These are phyloP conservation scores for Carex scoparia DNA, from an alignment of 176 grass and related monocot genomes.

Conservation along the genomic window DNA sequence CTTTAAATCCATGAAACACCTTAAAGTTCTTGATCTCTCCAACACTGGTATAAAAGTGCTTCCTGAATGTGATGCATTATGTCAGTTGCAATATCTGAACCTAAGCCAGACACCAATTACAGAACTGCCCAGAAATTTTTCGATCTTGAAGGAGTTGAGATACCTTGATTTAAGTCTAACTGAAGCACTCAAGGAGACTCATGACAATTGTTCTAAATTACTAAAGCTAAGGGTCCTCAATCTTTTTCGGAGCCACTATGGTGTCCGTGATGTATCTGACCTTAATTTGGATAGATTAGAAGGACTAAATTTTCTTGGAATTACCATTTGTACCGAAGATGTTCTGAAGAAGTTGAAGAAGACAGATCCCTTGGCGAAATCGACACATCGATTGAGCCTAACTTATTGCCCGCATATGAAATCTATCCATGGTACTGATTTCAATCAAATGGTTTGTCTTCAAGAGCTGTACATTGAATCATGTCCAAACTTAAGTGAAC, in stretches of 20 bases:
- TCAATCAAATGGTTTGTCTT: conserved; percentile 27
- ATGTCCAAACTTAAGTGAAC: conserved; percentile 19
- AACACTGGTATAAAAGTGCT: conserved; percentile 22
- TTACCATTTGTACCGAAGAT: conserved; percentile 32
- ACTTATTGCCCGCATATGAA: conserved; percentile 12
- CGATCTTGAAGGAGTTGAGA: conserved; percentile 20
- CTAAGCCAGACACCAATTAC: conserved; percentile 21
- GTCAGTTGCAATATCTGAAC: conserved; percentile 20
- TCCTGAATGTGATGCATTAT: conserved; percentile 18
- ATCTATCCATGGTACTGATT: conserved; percentile 14
- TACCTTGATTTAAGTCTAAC: conserved; percentile 32
- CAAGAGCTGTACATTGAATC: conserved; percentile 29
- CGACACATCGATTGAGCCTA: conserved; percentile 22
- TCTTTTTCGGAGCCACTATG: conserved; percentile 30
- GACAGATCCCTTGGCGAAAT: conserved; percentile 30
- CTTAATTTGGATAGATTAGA: conserved; percentile 26
- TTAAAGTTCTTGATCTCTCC: conserved; percentile 38
- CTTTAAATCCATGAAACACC: conserved; percentile 14
- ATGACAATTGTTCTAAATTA: conserved; percentile 30
- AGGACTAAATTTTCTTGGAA: conserved; percentile 23
- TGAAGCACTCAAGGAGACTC: not conserved
- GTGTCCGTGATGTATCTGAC: conserved; percentile 16
- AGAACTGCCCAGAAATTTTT: conserved; percentile 5
- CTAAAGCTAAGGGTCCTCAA: conserved; percentile 23
- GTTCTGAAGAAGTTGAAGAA: conserved; percentile 28